Base-by-base conservation (phyloP, 176 grass and related monocot species). In the Guadua angustifolia region DNA sequence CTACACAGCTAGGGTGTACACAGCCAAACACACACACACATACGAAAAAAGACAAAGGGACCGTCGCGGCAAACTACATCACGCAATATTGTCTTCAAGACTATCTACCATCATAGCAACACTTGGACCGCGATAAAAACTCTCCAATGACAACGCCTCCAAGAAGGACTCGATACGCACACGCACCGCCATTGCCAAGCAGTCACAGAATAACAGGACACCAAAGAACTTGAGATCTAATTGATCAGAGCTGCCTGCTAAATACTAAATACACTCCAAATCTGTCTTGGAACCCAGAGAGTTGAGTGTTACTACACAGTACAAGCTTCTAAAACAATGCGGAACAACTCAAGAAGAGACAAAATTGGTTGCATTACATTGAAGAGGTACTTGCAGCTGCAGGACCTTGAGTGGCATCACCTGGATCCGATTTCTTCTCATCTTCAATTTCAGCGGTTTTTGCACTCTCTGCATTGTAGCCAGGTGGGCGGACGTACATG, bases 401-500 rank as follows among this genome's bases (percentile, higher is more conserved):
- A 39, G 87, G 57, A 69, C 84, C 82, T 79, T 91, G 61, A 66
- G 47, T 22, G 8, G 25, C 25, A 43, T 73, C 82, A 85, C 82
- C 66, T 95, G 59, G 78, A 71, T 90, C 85, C 69, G 49, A 74
- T 85, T 83, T 98, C 78, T 99, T 90, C 57, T 95, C 93, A 74
- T 99, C 93, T 75, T 88, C 88, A 82, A 95, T 57, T 81, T 95
- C 96, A 50, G 93, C 93, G 46, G 96, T 93, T 92, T 99, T 99
- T 85, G 96, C 96, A 79, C 96, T 94, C 84, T 99, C 96, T 44
- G 89, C 72, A 66, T 99, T 95, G 78, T 94, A 99, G 52, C 96
- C 96, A 46, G 96, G 96, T 73, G 96, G 96, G 5, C 91, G 86
- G 10, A 99, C 89, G 4, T 99, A 99, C 93, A 99, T 99, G 79